phyloP scores from a whole-genome alignment of 176 grass and related monocot species.

The Zea mays region DNA sequence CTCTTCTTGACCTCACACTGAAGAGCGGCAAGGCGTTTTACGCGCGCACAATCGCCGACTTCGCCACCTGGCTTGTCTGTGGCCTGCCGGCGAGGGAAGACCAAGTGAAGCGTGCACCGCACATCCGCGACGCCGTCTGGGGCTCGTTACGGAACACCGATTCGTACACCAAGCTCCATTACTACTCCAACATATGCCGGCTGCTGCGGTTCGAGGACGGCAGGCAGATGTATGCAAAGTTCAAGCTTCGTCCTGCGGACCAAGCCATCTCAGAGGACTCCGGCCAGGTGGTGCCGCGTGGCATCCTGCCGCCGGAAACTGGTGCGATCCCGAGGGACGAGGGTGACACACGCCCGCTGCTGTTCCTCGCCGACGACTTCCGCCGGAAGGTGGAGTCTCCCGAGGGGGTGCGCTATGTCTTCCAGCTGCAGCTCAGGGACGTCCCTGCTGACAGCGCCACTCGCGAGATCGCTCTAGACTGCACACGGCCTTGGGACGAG shows the following conservation, averaged over 20 bases:
- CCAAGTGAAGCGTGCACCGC: constrained; percentile 55
- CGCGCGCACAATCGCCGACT: constrained; percentile 62
- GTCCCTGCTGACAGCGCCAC: constrained; percentile 38
- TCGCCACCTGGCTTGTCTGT: constrained; percentile 62
- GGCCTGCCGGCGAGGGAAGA: constrained; percentile 68
- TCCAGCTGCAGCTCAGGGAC: constrained; percentile 60
- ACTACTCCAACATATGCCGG: constrained; percentile 75
- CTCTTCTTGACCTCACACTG: constrained; percentile 60
- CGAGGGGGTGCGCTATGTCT: constrained; percentile 51
- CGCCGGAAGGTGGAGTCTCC: constrained; percentile 40
- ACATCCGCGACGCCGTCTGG: constrained; percentile 73
- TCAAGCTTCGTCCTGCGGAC: constrained; percentile 61
- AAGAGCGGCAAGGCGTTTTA: constrained; percentile 73
- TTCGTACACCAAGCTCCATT: constrained; percentile 62
- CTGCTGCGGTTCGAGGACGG: constrained; percentile 63
- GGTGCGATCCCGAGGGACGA: constrained; percentile 69
- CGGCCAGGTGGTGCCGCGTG: constrained; percentile 49
- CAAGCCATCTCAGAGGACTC: constrained; percentile 49
- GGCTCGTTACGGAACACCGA: constrained; percentile 60
- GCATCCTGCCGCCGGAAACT: constrained; percentile 62
- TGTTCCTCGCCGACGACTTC: constrained; percentile 72
- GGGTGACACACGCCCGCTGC: constrained; percentile 52
- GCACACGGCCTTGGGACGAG: constrained; percentile 72
- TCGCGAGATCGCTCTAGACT: constrained; percentile 55
- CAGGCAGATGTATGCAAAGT: constrained; percentile 65